Evolutionary conservation across 441 rosid species (phyloP).

Genomic region (Euphorbia schlechtendalii): DNA sequence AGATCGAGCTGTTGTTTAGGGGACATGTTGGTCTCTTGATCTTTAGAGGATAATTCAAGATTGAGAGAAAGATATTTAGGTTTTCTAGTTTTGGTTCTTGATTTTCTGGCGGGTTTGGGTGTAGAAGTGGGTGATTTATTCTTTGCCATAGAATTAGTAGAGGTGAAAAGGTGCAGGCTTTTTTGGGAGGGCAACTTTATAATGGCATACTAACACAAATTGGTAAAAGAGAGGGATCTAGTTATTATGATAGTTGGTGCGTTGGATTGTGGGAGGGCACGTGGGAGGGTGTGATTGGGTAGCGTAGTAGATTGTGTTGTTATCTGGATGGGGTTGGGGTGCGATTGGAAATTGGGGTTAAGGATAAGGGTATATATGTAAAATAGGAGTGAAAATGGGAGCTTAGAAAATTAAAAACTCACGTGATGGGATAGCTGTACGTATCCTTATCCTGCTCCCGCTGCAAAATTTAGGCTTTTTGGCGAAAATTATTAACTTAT

Average conservation of each 20-base stretch:
- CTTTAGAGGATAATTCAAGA: conserved; percentile 26
- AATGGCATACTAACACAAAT: neutral
- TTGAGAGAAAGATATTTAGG: conserved; percentile 59
- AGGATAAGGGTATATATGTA: neutral
- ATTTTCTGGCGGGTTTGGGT: conserved; percentile 31
- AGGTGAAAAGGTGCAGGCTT: neutral
- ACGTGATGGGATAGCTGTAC: too few relatives aligned
- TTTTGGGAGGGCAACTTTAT: neutral
- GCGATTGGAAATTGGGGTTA: conserved; percentile 8
- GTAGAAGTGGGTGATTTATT: conserved; percentile 2
- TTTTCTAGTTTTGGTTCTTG: conserved; percentile 49
- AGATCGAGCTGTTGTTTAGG: conserved; percentile 21
- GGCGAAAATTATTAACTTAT: neutral
- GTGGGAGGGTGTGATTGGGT: conserved; percentile 36
- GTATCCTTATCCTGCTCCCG: too few relatives aligned
- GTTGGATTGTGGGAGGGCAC: conserved; percentile 25
- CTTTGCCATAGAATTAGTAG: neutral
- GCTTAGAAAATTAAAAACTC: too few relatives aligned
- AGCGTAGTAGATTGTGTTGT: conserved; percentile 32
- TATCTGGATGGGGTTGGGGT: conserved; percentile 28
- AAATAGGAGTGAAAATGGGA: neutral
- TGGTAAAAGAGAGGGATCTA: neutral
- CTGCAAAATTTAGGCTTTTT: neutral
- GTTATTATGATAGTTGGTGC: neutral
- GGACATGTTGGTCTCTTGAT: conserved; percentile 10